phyloP scores from a whole-genome alignment of 768 basidiomycete genomes.

The Tricholoma bakamatsutake region DNA sequence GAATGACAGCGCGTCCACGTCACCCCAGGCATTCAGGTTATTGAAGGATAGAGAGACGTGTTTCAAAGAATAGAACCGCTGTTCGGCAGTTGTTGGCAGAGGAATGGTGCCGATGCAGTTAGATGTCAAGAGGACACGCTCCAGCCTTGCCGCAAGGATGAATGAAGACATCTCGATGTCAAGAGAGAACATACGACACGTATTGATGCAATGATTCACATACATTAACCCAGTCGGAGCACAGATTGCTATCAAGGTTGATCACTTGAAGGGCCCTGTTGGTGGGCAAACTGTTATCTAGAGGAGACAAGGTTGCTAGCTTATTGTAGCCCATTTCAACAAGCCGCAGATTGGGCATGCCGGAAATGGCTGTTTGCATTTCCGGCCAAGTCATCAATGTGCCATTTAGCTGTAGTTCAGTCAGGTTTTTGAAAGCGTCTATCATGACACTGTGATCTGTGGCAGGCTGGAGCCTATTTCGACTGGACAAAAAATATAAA shows the following conservation, averaged over 20 bases:
- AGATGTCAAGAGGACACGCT: conserved; percentile 58
- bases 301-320: conserved; percentile 30
- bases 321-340: conserved; percentile 73
- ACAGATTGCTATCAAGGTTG: conserved; percentile 68
- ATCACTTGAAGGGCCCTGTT: conserved; percentile 38
- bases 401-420: conserved; percentile 67
- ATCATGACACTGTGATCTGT: conserved; percentile 23
- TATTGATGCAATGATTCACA: conserved; percentile 39
- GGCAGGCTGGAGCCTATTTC: conserved; percentile 54
- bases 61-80: conserved; percentile 33
- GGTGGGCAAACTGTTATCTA: conserved; percentile 14
- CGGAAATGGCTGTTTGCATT: conserved; percentile 41
- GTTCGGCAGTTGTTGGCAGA: conserved; percentile 22
- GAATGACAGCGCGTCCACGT: conserved; percentile 54
- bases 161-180: conserved; percentile 7
- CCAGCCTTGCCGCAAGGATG: conserved; percentile 40
- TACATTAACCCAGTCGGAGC: conserved; percentile 50
- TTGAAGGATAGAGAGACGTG: conserved; percentile 65
- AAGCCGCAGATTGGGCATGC: conserved; percentile 48
- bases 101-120: conserved; percentile 55
- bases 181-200: conserved; percentile 35
- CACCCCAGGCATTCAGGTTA: conserved; percentile 48
- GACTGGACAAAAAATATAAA: conserved; percentile 36
- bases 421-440: conserved; percentile 44
- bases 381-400: conserved; percentile 72